Base-by-base conservation (phyloP, 371 early-diverging fungal species). In the Mortierella sp. region DNA sequence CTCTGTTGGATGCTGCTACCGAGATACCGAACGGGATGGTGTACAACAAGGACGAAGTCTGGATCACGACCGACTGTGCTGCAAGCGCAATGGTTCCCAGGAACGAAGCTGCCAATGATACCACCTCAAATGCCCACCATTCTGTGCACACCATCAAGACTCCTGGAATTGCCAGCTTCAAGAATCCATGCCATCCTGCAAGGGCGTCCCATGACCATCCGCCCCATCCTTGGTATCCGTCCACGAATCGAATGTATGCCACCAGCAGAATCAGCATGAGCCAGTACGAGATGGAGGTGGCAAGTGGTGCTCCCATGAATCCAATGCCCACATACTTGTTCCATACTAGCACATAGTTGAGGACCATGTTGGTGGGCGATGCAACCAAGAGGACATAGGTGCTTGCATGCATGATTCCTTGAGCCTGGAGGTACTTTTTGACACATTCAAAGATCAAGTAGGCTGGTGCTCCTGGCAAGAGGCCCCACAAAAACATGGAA, bases 251-350 rank as follows among this genome's bases (percentile, higher is more conserved):
- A 25, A 89, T 84, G 53, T 96, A 97, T 12, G 83, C 29, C 9
- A 91, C 39, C 2, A 91, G 64, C 9, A 91, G 54, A 7, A 82
- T 24, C 22, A 91, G 79, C 73, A 91, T 86, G 52, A 92, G 71
- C 86, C 88, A 90, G 74, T 93, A 91, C 16, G 92, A 90, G 39
- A 92, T 71, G 17, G 86, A 81, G 0, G 91, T 90, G 13, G 94
- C 96, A 5, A 94, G 62, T 0, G 96, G 95, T 0, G 96, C 94
- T 22, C 97, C 96, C 45, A 90, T 86, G 55, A 89, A 91, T 10
- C 96, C 96, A 24, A 95, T 59, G 3, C 82, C 74, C 16, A 87
- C 71, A 16, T 87, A 83, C 22, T 79, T 77, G 45, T 87, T 83
- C 85, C 88, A 92, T 25, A 95, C 94, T 21, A 95, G 78, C 9